Percentiles rank a stretch among this genome's conserved stretches.
phyloP scores from a whole-genome alignment of 139 green algal genomes.

The Chlorella ohadii region DNA sequence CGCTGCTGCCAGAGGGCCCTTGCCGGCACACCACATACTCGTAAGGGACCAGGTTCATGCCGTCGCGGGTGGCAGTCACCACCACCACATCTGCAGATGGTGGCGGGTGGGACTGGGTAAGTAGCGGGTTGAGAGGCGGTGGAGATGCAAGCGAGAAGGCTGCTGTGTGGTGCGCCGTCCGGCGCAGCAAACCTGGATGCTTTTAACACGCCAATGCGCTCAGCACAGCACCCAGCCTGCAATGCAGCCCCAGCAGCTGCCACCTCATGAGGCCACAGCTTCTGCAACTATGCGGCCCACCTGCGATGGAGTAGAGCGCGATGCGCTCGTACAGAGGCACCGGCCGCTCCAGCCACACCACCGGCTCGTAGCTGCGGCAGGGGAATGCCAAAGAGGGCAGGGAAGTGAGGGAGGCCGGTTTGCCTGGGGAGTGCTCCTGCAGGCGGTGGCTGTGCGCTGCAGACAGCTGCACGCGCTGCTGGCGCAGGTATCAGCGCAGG shows the following conservation, averaged over 20 bases:
- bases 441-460: no score
- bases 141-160: background rate
- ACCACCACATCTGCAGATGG: conserved; percentile 80
- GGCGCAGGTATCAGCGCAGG: no score
- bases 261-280: background rate
- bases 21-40: conserved; percentile 98
- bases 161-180: no score
- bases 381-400: no score
- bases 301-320: conserved; percentile 85
- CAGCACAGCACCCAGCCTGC: background rate
- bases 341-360: conserved; percentile 89
- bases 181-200: no score
- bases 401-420: no score
- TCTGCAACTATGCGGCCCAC: background rate
- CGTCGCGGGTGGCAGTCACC: conserved; percentile 93
- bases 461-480: no score
- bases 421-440: no score
- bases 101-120: background rate
- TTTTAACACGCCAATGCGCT: no score
- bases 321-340: conserved; percentile 96
- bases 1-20: conserved; percentile 44
- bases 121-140: background rate
- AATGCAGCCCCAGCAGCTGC: background rate
- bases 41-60: conserved; percentile 99
- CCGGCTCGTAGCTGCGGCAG: conserved; percentile 70